phyloP scores from a whole-genome alignment of 345 rosid genomes.

The Rhizophora apiculata region DNA sequence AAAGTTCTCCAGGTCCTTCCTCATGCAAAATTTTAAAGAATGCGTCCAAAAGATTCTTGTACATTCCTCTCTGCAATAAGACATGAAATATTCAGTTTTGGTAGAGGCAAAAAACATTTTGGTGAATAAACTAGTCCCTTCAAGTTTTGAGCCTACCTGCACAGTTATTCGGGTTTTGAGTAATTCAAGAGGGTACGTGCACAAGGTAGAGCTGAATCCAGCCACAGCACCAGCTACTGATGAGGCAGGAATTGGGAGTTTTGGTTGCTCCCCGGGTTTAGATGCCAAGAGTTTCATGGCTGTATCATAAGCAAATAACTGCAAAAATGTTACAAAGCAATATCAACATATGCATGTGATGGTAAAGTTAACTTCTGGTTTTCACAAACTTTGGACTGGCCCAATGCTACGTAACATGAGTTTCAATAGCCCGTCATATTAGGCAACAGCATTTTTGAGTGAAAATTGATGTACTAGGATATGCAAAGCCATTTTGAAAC shows the following conservation, averaged over 20 bases:
- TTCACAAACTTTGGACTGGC: not conserved
- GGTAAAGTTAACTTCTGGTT: not conserved
- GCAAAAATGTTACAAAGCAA: not conserved
- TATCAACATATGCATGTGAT: not conserved
- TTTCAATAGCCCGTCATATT: not conserved
- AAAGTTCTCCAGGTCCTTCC: conserved; percentile 28
- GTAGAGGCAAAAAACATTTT: not conserved
- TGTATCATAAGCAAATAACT: conserved; percentile 65
- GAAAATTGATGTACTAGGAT: too few relatives aligned
- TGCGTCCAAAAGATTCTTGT: conserved; percentile 22
- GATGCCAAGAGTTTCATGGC: conserved; percentile 71
- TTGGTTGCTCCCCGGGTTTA: conserved; percentile 55
- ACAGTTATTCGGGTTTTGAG: conserved; percentile 84
- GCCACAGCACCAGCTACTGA: conserved; percentile 88
- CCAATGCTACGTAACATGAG: too few relatives aligned
- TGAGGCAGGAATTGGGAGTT: conserved; percentile 69
- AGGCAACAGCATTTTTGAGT: not conserved
- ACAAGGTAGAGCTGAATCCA: conserved; percentile 82
- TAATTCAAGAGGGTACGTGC: conserved; percentile 85
- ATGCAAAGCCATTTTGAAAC: not conserved
- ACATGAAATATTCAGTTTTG: not conserved
- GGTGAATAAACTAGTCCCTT: not conserved
- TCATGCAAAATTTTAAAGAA: conserved; percentile 17
- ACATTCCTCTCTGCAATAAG: conserved; percentile 26
- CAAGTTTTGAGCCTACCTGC: conserved; percentile 42